Evolutionary conservation across 2,329 filamentous ascomycete species (phyloP), one percentile per base, ranked within the genome.

Genomic region (Claviceps sorghi): DNA sequence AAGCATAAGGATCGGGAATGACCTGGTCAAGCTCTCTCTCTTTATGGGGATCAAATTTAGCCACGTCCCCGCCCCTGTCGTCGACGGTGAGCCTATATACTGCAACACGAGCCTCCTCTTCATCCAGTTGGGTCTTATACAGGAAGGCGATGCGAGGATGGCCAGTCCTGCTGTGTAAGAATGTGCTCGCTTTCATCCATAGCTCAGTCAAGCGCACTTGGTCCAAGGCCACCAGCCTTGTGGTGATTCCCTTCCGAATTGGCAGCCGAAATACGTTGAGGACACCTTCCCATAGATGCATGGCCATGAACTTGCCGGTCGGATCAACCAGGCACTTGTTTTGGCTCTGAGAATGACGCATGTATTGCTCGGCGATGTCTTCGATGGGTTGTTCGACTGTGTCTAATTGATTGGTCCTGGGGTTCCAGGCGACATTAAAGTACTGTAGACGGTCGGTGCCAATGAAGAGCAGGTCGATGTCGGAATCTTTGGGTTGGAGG

Each of bases 381-480:
- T 72, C 68, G 42, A 79, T 76, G 1, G 69, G 60, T 61, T 75
- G 70, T 59, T 76, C 71, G 22, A 76, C 64, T 0, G 75, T 78
- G 9, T 77, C 72, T 2, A 84, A 66, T 53, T 71, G 65, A 21
- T 67, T 67, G 4, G 62, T 72, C 64, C 77, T 67, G 0, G 75
- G 62, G 60, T 96, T 82, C 90, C 93, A 98, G 17, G 77, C 82
- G 21, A 95, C 68, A 1, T 88, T 95, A 66, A 97, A 95, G 70
- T 95, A 97, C 61, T 89, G 83, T 59, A 87, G 86, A 52, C 86
- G 82, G 64, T 95, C 86, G 47, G 93, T 98, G 49, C 89, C 91
- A 53, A 98, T 78, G 64, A 98, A 95, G 55, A 98, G 79, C 56
- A 96, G 80, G 59, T 97, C 89, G 48, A 83, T 88, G 5, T 75